Percentiles rank a stretch among this genome's conserved stretches.
Evolutionary conservation across 139 green algal species (phyloP).

Genomic region (Closterium sp.): DNA sequence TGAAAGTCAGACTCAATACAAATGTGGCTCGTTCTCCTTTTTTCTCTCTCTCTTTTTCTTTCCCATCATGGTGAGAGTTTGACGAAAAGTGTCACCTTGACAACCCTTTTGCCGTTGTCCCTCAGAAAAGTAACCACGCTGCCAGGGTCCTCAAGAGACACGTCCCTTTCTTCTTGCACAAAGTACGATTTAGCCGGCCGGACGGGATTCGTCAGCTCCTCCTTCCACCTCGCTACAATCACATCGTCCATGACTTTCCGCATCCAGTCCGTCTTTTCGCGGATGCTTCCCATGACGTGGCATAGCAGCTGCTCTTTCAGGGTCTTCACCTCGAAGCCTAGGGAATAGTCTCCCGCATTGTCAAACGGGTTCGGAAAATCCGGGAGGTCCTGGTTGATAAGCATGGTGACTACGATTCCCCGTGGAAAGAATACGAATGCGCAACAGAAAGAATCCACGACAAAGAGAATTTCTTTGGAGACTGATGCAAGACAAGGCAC

Average conservation of each 20-base stretch:
- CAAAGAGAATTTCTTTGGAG: too few relatives aligned
- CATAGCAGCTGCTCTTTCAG: background rate
- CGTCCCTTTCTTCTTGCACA: background rate
- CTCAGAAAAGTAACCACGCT: background rate
- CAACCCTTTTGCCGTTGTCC: background rate
- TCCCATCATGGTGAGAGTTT: too few relatives aligned
- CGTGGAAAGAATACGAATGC: background rate
- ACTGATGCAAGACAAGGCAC: background rate
- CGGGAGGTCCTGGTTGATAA: background rate
- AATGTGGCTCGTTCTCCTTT: too few relatives aligned
- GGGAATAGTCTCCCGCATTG: background rate
- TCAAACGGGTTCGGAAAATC: background rate
- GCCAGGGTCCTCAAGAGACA: background rate
- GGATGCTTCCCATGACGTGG: background rate
- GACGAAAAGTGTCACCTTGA: background rate
- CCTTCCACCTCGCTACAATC: background rate
- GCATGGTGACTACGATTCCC: background rate
- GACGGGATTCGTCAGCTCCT: background rate
- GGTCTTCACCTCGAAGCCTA: background rate
- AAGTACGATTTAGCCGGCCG: background rate
- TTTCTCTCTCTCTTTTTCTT: too few relatives aligned
- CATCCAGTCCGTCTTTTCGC: background rate
- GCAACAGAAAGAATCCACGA: too few relatives aligned
- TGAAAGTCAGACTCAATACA: too few relatives aligned
- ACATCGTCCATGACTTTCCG: background rate